These are phyloP conservation scores for Ploettnerulaceae sp. DNA, from an alignment of 2,329 filamentous ascomycete genomes.

Conservation along the genomic window DNA sequence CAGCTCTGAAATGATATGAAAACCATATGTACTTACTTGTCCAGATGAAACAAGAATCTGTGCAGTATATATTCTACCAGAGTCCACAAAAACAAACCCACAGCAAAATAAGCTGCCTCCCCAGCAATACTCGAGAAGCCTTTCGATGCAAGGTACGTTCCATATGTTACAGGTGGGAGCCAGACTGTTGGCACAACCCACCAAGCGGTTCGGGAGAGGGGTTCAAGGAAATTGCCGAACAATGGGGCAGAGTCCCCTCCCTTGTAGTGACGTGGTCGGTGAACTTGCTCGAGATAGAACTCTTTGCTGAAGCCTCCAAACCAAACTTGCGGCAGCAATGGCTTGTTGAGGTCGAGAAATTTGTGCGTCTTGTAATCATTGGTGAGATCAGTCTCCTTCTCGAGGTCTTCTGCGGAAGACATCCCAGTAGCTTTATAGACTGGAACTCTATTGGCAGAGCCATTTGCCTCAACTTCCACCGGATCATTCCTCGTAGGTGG, in stretches of 20 bases:
- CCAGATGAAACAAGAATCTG: constrained; percentile 88
- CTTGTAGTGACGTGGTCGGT: constrained; percentile 92
- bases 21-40: constrained; percentile 58
- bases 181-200: constrained; percentile 81
- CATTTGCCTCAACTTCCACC: constrained; percentile 40
- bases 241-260: constrained; percentile 87
- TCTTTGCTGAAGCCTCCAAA: constrained; percentile 81
- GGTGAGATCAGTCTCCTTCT: constrained; percentile 71
- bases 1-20: constrained; percentile 21
- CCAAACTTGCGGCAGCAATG: constrained; percentile 85
- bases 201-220: constrained; percentile 92
- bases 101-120: constrained; percentile 57
- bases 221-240: constrained; percentile 98
- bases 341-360: constrained; percentile 83
- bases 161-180: constrained; percentile 76
- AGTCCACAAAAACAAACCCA: constrained; percentile 79
- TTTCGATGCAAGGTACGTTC: constrained; percentile 58
- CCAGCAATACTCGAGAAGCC: constrained; percentile 49
- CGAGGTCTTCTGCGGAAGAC: constrained; percentile 82
- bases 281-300: constrained; percentile 97
- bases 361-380: constrained; percentile 85
- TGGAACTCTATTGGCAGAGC: constrained; percentile 32
- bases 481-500: constrained; percentile 45
- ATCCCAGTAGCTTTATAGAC: constrained; percentile 70
- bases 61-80: constrained; percentile 86